These are phyloP conservation scores for Calonectria pseudoturangicola DNA, from an alignment of 2,329 filamentous ascomycete species.

Conservation along the genomic window DNA sequence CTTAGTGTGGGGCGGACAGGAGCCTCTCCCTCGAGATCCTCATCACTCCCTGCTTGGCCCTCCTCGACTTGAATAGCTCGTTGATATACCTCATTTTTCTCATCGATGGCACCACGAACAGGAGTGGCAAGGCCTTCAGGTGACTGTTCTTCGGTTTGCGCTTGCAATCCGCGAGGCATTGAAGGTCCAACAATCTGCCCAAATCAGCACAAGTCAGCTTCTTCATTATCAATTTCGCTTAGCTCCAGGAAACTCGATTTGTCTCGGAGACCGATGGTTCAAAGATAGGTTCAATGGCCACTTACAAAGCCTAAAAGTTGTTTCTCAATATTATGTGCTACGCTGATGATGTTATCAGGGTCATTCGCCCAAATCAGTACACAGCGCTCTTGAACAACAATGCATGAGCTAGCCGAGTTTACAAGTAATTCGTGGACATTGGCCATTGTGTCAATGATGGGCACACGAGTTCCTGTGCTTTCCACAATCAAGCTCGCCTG, in stretches of 20 bases:
- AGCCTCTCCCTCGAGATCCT: conserved; percentile 48
- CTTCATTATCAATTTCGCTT: too few species aligned
- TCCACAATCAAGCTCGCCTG: conserved; percentile 48
- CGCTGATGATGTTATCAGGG: conserved; percentile 48
- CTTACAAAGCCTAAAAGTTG: conserved; percentile 53
- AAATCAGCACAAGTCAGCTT: conserved; percentile 16
- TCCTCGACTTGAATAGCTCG: conserved; percentile 53
- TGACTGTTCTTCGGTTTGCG: conserved; percentile 51
- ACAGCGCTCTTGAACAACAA: conserved; percentile 49
- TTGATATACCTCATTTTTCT: conserved; percentile 52
- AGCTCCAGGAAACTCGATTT: background rate
- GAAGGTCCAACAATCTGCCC: conserved; percentile 50
- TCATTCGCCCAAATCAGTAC: conserved; percentile 53
- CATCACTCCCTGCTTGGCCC: conserved; percentile 47
- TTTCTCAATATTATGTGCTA: conserved; percentile 53
- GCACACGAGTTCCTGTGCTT: conserved; percentile 50
- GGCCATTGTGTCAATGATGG: conserved; percentile 45
- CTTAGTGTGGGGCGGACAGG: conserved; percentile 48
- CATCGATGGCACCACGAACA: conserved; percentile 53
- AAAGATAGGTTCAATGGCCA: background rate
- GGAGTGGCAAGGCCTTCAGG: conserved; percentile 42
- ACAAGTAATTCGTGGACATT: conserved; percentile 46
- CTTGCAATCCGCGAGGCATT: conserved; percentile 49
- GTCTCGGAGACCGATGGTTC: background rate
- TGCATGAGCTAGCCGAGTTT: conserved; percentile 47